Evolutionary conservation across 148 eudicot species (phyloP).

Genomic region (Chenopodium album): DNA sequence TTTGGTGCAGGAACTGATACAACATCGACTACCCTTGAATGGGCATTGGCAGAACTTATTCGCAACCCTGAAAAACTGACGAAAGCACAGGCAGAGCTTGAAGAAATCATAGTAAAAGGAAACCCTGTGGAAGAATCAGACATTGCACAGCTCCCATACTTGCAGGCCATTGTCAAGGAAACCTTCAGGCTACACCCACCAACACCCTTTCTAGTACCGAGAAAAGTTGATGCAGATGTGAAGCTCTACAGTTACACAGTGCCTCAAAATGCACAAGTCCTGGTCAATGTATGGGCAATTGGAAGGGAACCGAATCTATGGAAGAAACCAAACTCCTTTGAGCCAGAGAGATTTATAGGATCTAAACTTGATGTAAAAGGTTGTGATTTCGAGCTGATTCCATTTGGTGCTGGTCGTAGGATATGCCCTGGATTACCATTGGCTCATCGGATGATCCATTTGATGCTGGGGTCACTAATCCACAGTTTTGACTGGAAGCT

Average conservation of each 20-base stretch:
- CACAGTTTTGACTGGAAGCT: background rate
- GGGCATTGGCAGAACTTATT: slow-evolving; percentile 15
- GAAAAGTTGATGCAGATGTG: slow-evolving; percentile 2
- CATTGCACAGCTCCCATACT: background rate
- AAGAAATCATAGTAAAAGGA: background rate
- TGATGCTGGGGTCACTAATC: background rate
- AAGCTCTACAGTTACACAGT: background rate
- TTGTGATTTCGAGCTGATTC: slow-evolving; percentile 4
- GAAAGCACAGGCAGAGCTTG: slow-evolving; percentile 8
- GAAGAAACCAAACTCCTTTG: background rate
- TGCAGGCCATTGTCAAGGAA: slow-evolving; percentile 15
- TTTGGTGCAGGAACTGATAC: slow-evolving; percentile 24
- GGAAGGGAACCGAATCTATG: slow-evolving; percentile 1
- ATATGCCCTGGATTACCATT: slow-evolving; percentile 11
- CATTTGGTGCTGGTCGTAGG: slow-evolving; percentile 14
- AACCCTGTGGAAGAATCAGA: slow-evolving; percentile 1
- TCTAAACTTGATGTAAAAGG: slow-evolving; percentile 3
- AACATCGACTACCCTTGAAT: slow-evolving; percentile 12
- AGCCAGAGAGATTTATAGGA: slow-evolving; percentile 7
- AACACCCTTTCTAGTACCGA: slow-evolving; percentile 9
- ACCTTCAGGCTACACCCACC: slow-evolving; percentile 18
- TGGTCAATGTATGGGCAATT: slow-evolving; percentile 11
- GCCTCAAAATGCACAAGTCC: slow-evolving; percentile 3
- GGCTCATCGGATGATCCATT: slow-evolving; percentile 1
- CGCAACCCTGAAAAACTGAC: slow-evolving; percentile 1